Base-by-base conservation (phyloP, 371 early-diverging fungal species). In the Syncephalastrum sp. region DNA sequence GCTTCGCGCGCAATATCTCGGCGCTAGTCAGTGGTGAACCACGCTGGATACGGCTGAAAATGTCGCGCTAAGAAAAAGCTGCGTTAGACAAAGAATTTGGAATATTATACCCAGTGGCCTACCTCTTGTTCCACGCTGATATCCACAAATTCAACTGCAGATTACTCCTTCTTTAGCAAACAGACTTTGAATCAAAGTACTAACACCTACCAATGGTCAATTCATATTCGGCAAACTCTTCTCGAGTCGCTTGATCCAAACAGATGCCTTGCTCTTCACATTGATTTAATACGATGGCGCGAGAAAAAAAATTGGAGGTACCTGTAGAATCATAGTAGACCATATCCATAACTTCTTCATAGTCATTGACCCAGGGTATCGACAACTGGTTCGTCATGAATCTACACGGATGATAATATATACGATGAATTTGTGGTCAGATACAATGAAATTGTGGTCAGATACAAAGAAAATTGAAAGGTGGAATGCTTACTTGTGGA, bases 1-100 rank as follows among this genome's bases (percentile, higher is more conserved):
- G 54, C 12, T 67, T 52, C 5, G 73, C 73, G 33, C 56, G 61
- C 13, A 75, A 23, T 27, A 60, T 64, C 47, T 75, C 76, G 0
- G 72, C 68, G 6, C 52, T 14, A 5, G 70, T 72, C 8, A 70
- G 57, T 0, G 70, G 53, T 1, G 66, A 64, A 42, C 72, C 76
- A 8, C 69, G 49, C 52, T 75, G 76, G 4, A 75, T 69, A 29
- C 72, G 42, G 7, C 66, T 56, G 27, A 75, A 75, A 10, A 75
- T 62, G 27, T 75, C 70, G 29, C 57, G 58, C 72, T 75, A 64
- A 17, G n/a, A 56, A 45, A 41, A 7, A 50, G 10, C 19, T 59
- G 6, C 25, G 8, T 25, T 16, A 50, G 16, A 27, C 45, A 19
- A 49, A 24, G 19, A 3, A 17, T 24, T 7, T 29, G 23, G n/a